These are phyloP conservation scores for Eremothecium coryli DNA, from an alignment of 1,139 yeast genomes.

Conservation along the genomic window DNA sequence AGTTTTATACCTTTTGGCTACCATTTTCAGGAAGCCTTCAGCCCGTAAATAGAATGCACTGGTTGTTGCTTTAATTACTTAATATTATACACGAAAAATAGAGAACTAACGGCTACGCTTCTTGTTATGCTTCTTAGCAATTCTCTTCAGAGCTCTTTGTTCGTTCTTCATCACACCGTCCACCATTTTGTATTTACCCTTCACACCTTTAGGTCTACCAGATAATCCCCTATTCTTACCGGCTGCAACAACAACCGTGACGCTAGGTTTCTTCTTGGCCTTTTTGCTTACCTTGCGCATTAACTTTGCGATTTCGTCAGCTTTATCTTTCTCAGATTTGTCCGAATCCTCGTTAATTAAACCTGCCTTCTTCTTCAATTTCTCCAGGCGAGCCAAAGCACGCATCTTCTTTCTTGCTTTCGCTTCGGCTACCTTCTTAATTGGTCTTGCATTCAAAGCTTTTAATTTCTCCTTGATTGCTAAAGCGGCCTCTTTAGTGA, in stretches of 20 bases:
- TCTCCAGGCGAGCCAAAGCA: conserved; percentile 80
- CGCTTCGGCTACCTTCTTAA: conserved; percentile 95
- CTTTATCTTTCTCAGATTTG: conserved; percentile 85
- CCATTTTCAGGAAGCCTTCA: conserved; percentile 16
- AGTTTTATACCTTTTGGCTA: conserved; percentile 29
- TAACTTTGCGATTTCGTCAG: conserved; percentile 81
- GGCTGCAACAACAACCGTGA: conserved; percentile 81
- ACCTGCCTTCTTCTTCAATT: conserved; percentile 89
- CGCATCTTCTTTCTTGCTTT: conserved; percentile 95
- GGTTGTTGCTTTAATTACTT: neutral
- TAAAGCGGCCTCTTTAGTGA: conserved; percentile 91
- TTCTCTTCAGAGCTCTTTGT: conserved; percentile 83
- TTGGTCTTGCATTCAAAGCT: conserved; percentile 92
- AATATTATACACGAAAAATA: conserved; percentile 9
- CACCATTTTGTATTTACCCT: conserved; percentile 98
- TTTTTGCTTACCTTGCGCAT: conserved; percentile 76
- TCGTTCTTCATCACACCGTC: conserved; percentile 98
- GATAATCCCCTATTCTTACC: conserved; percentile 78
- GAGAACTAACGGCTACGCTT: conserved; percentile 14
- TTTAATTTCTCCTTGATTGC: conserved; percentile 85
- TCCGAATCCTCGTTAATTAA: conserved; percentile 79
- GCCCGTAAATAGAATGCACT: too few relatives aligned
- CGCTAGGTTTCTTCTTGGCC: conserved; percentile 68
- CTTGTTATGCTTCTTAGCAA: conserved; percentile 70
- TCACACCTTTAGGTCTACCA: conserved; percentile 95